These are phyloP conservation scores for Limnanthes douglasii DNA, from an alignment of 345 rosid species.

Conservation along the genomic window DNA sequence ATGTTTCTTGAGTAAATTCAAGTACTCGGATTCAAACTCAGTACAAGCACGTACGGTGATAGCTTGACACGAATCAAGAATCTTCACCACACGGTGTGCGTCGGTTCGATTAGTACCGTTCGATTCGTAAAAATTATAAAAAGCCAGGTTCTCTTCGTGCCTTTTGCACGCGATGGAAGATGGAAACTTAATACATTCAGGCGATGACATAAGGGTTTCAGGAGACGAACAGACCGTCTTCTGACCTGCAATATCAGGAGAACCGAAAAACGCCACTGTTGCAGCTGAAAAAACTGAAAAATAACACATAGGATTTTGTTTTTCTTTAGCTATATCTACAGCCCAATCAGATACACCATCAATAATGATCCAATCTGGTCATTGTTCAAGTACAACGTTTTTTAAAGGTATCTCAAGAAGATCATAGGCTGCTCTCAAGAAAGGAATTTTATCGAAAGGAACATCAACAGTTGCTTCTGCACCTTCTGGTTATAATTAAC, in stretches of 20 bases:
- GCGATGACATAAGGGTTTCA: conserved; percentile 4
- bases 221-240: conserved; percentile 1
- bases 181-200: conserved; percentile 8
- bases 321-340: conserved; percentile 6
- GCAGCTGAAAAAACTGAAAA: conserved; percentile 11
- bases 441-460: background rate
- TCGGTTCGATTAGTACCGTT: conserved; percentile 10
- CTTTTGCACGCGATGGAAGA: conserved; percentile 5
- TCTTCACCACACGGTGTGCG: background rate
- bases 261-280: background rate
- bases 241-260: conserved; percentile 1
- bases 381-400: conserved; percentile 1
- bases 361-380: conserved; percentile 15
- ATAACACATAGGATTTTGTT: conserved; percentile 2
- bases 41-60: conserved; percentile 14
- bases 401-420: conserved; percentile 12
- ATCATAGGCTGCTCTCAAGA: conserved; percentile 17
- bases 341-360: conserved; percentile 13
- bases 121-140: background rate
- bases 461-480: conserved; percentile 3
- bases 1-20: conserved; percentile 1
- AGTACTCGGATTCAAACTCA: conserved; percentile 11
- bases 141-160: background rate
- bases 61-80: conserved; percentile 10
- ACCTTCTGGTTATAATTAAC: background rate